phyloP scores from a whole-genome alignment of 306 rosid species.

The Alnus rubra region DNA sequence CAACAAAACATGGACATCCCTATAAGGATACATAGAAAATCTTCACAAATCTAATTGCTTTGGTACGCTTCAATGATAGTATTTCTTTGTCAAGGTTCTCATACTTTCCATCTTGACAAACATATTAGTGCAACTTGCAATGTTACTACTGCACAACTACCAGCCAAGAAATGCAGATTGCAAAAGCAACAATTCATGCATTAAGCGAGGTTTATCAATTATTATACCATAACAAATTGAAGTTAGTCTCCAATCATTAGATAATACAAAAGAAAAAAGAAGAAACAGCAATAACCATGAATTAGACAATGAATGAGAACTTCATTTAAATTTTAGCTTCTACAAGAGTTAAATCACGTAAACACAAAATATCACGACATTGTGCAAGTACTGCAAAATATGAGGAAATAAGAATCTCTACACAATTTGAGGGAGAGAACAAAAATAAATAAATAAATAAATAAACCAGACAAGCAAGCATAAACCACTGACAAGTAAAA shows the following conservation, averaged over 20 bases:
- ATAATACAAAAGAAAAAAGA: background rate
- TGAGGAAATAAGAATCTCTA: background rate
- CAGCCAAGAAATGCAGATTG: background rate
- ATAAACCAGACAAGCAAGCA: background rate
- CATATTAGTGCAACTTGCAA: background rate
- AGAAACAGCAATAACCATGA: background rate
- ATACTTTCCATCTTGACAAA: background rate
- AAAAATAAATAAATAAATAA: background rate
- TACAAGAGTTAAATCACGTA: background rate
- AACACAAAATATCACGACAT: background rate
- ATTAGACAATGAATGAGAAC: background rate
- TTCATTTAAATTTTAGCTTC: background rate
- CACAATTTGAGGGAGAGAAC: background rate
- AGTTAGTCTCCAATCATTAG: background rate
- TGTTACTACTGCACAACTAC: background rate
- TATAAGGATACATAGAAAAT: background rate
- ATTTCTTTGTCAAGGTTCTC: background rate
- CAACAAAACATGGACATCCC: conserved; percentile 9
- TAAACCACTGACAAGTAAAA: background rate
- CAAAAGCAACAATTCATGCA: background rate
- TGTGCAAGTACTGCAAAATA: background rate
- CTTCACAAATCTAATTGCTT: background rate
- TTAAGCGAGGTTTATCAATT: background rate
- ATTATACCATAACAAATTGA: background rate
- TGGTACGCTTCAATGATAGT: background rate